Evolutionary conservation across 1,284 basidiomycete genomes (phyloP).

Genomic region (Tylopilus orsonianus): DNA sequence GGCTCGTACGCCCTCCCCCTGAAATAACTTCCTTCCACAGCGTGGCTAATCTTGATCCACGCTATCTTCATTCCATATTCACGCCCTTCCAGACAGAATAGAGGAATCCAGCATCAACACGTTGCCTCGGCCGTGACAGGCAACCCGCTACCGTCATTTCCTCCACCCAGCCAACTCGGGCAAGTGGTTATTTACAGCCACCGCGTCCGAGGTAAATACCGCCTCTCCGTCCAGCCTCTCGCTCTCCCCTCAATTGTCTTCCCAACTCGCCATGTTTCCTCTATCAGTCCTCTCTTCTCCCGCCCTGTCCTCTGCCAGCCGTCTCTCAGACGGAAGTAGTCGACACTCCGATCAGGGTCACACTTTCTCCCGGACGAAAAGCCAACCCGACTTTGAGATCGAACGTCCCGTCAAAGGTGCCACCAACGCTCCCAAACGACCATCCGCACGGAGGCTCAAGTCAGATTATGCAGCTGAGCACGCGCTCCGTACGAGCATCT

Average conservation of each 20-base stretch:
- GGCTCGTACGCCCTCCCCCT: constrained; percentile 12
- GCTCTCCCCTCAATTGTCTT: constrained; percentile 12
- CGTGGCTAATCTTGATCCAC: constrained; percentile 34
- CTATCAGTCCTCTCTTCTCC: constrained; percentile 32
- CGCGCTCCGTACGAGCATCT: constrained; percentile 55
- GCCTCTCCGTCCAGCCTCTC: constrained; percentile 13
- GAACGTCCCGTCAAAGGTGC: constrained; percentile 50
- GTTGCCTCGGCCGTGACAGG: constrained; percentile 34
- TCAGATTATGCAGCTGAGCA: constrained; percentile 51
- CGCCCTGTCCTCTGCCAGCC: constrained; percentile 33
- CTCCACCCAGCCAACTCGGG: constrained; percentile 30
- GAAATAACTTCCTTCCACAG: constrained; percentile 22
- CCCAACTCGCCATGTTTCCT: constrained; percentile 26
- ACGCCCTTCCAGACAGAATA: constrained; percentile 27
- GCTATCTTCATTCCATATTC: constrained; percentile 30
- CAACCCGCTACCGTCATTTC: constrained; percentile 29
- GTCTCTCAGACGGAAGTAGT: constrained; percentile 35
- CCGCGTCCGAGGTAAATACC: constrained; percentile 36
- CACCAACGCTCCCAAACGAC: constrained; percentile 30
- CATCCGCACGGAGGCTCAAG: constrained; percentile 30
- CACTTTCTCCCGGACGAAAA: constrained; percentile 36
- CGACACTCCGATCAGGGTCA: constrained; percentile 34
- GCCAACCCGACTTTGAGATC: constrained; percentile 54
- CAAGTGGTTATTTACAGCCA: constrained; percentile 34
- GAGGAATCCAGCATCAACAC: constrained; percentile 32